A percentile compares a stretch with the other conserved stretches of the same genome.
phyloP scores from a whole-genome alignment of 768 basidiomycete species.

The Megacollybia marginata region DNA sequence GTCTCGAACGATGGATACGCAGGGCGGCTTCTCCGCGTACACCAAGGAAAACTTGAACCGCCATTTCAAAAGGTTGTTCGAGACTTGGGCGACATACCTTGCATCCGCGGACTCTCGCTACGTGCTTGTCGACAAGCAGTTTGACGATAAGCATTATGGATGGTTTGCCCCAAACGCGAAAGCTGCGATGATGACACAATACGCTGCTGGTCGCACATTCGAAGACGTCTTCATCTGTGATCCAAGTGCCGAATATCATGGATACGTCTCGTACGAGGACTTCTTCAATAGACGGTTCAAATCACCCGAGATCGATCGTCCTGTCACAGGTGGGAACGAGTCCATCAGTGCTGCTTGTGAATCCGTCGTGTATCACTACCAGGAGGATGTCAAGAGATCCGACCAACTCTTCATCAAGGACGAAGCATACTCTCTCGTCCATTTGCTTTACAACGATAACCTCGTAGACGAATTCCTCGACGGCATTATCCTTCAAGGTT shows the following conservation, averaged over 20 bases:
- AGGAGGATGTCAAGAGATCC: conserved; percentile 20
- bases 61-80: conserved; percentile 7
- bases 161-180: conserved; percentile 6
- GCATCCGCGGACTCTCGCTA: conserved; percentile 2
- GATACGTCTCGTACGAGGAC: conserved; percentile 31
- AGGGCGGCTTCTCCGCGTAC: conserved; percentile 10
- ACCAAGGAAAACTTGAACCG: conserved; percentile 2
- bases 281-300: conserved; percentile 34
- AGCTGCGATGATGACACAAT: conserved; percentile 1
- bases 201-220: conserved; percentile 11
- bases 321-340: conserved; percentile 14
- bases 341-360: conserved; percentile 39
- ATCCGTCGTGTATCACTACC: conserved; percentile 28
- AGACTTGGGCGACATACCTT: conserved; percentile 6
- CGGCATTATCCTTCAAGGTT: conserved; percentile 36
- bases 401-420: conserved; percentile 45
- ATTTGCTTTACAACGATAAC: conserved; percentile 32
- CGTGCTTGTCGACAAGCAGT: conserved; percentile 1
- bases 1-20: conserved; percentile 10
- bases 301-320: conserved; percentile 20
- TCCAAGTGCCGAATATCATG: conserved; percentile 19
- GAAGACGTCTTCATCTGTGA: conserved; percentile 9
- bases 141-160: background rate
- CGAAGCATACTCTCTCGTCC: conserved; percentile 36
- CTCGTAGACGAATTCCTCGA: conserved; percentile 28